phyloP scores from a whole-genome alignment of 2,329 filamentous ascomycete species.

The Dryadomyces quercivorus region DNA sequence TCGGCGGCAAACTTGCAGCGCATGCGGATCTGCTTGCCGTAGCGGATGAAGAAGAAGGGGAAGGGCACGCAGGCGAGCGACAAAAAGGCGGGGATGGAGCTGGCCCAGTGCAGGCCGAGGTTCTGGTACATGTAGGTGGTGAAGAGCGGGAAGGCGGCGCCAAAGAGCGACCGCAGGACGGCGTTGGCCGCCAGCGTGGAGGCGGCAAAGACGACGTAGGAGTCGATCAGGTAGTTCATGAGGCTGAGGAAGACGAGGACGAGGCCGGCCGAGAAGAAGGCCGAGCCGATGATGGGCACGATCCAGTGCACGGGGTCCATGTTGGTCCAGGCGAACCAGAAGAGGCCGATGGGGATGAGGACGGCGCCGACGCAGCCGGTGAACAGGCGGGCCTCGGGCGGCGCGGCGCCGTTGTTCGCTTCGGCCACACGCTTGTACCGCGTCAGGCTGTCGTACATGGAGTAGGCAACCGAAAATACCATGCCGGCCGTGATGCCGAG shows the following conservation, averaged over 20 bases:
- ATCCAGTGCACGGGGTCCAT: constrained; percentile 24
- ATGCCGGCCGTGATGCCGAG: constrained; percentile 59
- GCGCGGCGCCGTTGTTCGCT: constrained; percentile 38
- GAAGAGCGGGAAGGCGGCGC: constrained; percentile 62
- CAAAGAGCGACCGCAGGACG: constrained; percentile 60
- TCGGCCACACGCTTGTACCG: constrained; percentile 32
- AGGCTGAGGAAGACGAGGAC: constrained; percentile 55
- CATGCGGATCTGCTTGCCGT: constrained; percentile 50
- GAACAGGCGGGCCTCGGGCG: constrained; percentile 54
- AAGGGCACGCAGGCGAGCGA: constrained; percentile 60
- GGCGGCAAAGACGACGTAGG: constrained; percentile 65
- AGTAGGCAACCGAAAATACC: constrained; percentile 42
- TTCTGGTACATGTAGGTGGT: constrained; percentile 45
- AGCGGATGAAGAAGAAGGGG: constrained; percentile 65
- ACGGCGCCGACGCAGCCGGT: constrained; percentile 50
- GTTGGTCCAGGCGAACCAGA: constrained; percentile 61
- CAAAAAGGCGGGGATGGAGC: constrained; percentile 61
- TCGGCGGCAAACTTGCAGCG: constrained; percentile 60
- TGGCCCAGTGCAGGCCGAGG: constrained; percentile 66
- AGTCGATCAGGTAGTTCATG: constrained; percentile 57
- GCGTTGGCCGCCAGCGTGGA: constrained; percentile 62
- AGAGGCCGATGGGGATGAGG: constrained; percentile 49
- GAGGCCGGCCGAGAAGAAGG: constrained; percentile 29
- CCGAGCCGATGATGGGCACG: constrained; percentile 23
- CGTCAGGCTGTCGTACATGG: constrained; percentile 40